Base-by-base conservation (phyloP, 106 monocot genomes). In the Ottelia alismoides region DNA sequence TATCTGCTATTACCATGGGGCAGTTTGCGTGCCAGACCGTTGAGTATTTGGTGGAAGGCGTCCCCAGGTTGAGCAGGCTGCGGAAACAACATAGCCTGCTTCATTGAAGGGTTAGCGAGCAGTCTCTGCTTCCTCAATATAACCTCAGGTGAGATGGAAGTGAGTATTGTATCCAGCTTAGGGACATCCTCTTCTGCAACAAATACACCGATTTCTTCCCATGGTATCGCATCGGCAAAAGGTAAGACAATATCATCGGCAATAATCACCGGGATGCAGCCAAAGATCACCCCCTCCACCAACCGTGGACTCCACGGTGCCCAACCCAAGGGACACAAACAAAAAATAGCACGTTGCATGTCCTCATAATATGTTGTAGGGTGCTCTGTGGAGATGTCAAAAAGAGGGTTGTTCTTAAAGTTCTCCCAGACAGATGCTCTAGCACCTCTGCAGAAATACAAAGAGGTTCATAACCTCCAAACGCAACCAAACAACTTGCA, bases 101-200 rank as follows among this genome's bases (percentile, higher is more conserved):
- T 88, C 87, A 88, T 88, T 2, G 87, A 88, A 32, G 87, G 87
- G 32, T 82, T 87, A 0, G 87, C 87, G 22, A 87, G 75, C 27
- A 87, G 29, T 25, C 87, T 68, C 19, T 87, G 87, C 25, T 87
- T 87, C 63, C 87, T 75, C 12, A 87, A 24, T 57, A 87, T 75
- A 47, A 78, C 82, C 35, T 84, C 84, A 2, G 65, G 64, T 0
- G 84, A 62, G 30, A 84, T 75, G 11, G 75, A 79, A 14, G 79
- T 84, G 20, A 84, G 65, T 48, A 84, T 84, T 1, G 79, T 76
- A 49, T 84, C 84, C 25, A 84, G 43, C 9, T 72, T 76, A 3
- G 84, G 84, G n/a, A 84, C 84, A 30, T 84, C 84, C 55, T 79
- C 52, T 45, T 84, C 84, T 0, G 71, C 76, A 0, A 84, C 84